Base-by-base conservation (phyloP, 78 protist genomes). In the Emiliania huxleyi region DNA sequence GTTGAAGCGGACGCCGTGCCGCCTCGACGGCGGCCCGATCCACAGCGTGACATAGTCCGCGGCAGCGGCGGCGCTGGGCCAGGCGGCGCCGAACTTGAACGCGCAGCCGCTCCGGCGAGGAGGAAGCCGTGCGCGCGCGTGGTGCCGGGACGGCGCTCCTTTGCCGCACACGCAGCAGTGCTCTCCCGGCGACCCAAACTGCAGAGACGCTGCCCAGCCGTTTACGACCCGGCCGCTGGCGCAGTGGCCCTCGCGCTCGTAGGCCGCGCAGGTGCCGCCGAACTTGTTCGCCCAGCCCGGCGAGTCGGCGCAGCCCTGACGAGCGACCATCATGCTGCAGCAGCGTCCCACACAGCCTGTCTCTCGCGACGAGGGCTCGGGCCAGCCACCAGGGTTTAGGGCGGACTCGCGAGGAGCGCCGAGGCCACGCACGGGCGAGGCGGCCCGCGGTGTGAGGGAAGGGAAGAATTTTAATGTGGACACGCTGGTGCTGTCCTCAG, bases 121-220 rank as follows among this genome's bases (percentile, higher is more conserved):
- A n/a, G n/a, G n/a, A n/a, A n/a, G n/a, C n/a, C n/a, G n/a, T n/a
- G n/a, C n/a, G n/a, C n/a, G n/a, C n/a, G n/a, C n/a, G n/a, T n/a
- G n/a, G n/a, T n/a, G n/a, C n/a, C n/a, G n/a, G n/a, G n/a, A n/a
- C 62, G 62, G 62, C 62, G 62, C 42, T 8, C n/a, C 81, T 18
- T 71, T 71, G 43, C 81, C 81, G 42, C 81, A 71, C 18, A 71
- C 81, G 21, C 81, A 71, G 81, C 81, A 71, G 81, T 71, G 81
- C 42, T 35, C 25, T 5, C 81, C 42, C 2, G 81, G 42, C n/a
- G 18, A 5, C 18, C 81, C 81, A 40, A 71, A 71, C 81, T 26
- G 40, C 42, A 2, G 40, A n/a, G 44, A 4, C 12, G 44, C 42
- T 8, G 81, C 42, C 37, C 42, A 71, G 42, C 81, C 81, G 42